Evolutionary conservation across 257 asterid species (phyloP).

Genomic region (Asclepias syriaca): DNA sequence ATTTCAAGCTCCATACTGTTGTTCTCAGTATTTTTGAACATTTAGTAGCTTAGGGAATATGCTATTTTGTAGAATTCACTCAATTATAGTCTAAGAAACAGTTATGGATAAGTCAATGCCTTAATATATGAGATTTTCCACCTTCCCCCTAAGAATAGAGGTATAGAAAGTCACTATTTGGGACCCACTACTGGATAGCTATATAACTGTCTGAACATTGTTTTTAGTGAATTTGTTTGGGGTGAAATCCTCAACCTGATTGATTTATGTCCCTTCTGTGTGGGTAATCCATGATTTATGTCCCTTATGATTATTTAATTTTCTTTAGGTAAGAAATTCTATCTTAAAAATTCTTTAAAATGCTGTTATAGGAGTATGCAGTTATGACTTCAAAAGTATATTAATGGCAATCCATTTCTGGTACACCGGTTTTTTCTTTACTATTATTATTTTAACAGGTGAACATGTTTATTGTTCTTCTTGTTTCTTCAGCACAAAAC

Average conservation of each 20-base stretch:
- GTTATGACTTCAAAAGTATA: background rate
- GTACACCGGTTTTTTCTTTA: background rate
- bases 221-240: background rate
- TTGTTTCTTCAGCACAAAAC: constrained; percentile 58
- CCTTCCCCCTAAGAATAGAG: background rate
- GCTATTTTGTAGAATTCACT: background rate
- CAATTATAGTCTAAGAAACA: background rate
- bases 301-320: background rate
- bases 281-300: background rate
- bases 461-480: constrained; percentile 8
- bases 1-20: background rate
- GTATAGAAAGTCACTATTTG: background rate
- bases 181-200: background rate
- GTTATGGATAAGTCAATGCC: background rate
- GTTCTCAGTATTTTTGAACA: background rate
- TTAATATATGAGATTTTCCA: background rate
- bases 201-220: background rate
- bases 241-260: constrained; percentile 1
- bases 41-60: background rate
- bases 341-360: background rate
- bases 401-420: background rate
- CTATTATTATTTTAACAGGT: background rate
- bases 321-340: background rate
- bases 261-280: background rate
- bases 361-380: background rate